Evolutionary conservation across 352 stramenopile species (phyloP).

Genomic region (Globisporangium solare): DNA sequence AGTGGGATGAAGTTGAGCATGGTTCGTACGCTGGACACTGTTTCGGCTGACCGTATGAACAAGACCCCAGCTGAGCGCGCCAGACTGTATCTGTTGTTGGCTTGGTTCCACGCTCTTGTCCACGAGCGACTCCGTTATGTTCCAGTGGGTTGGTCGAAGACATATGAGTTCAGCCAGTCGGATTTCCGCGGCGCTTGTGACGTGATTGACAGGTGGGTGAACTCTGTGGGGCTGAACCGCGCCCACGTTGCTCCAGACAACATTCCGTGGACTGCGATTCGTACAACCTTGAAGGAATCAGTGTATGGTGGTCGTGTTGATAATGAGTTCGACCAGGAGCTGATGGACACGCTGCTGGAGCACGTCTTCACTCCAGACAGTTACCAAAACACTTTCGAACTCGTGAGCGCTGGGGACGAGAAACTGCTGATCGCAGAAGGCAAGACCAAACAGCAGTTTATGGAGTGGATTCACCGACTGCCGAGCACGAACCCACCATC

Average conservation of each 20-base stretch:
- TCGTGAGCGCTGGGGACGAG: constrained; percentile 42
- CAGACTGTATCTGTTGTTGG: constrained; percentile 95
- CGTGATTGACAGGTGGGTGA: constrained; percentile 97
- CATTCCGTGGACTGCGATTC: constrained; percentile 98
- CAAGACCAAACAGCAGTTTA: constrained; percentile 90
- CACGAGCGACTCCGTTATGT: constrained; percentile 98
- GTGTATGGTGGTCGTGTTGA: constrained; percentile 98
- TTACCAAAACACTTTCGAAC: constrained; percentile 89
- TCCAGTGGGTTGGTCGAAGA: constrained; percentile 97
- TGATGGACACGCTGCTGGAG: constrained; percentile 94
- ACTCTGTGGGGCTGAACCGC: constrained; percentile 76
- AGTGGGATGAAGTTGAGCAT: constrained; percentile 97
- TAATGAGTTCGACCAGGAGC: constrained; percentile 94
- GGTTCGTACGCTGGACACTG: constrained; percentile 92
- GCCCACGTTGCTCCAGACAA: constrained; percentile 93
- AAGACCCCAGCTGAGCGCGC: constrained; percentile 81
- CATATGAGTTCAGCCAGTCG: constrained; percentile 99
- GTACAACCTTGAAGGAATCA: constrained; percentile 93
- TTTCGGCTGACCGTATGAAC: constrained; percentile 91
- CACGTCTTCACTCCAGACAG: constrained; percentile 91
- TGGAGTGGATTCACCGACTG: constrained; percentile 85
- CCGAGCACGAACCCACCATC: constrained; percentile 89
- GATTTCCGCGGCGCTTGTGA: constrained; percentile 97
- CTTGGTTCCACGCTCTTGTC: constrained; percentile 98
- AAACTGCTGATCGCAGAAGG: constrained; percentile 80